phyloP scores from a whole-genome alignment of 2,329 filamentous ascomycete genomes.

The Sclerotinia trifoliorum region DNA sequence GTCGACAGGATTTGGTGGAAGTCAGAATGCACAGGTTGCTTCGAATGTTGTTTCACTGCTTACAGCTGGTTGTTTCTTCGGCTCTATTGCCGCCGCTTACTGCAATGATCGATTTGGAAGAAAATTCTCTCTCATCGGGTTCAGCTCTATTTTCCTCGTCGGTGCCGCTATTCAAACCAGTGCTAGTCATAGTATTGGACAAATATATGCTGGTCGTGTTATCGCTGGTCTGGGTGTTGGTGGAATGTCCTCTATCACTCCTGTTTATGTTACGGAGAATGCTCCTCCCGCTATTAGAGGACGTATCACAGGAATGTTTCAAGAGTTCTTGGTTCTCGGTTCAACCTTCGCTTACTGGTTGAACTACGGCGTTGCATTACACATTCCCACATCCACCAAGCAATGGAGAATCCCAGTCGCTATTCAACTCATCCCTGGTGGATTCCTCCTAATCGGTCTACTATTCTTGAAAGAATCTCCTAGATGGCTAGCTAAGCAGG shows the following conservation, averaged over 20 bases:
- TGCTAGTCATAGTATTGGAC: conserved; percentile 25
- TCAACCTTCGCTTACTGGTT: conserved; percentile 55
- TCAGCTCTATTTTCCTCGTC: conserved; percentile 43
- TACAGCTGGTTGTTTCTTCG: conserved; percentile 53
- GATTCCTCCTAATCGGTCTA: conserved; percentile 43
- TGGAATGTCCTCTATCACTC: conserved; percentile 48
- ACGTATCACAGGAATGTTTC: conserved; percentile 46
- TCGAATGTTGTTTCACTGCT: conserved; percentile 50
- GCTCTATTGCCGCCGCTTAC: conserved; percentile 50
- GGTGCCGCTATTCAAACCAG: conserved; percentile 29
- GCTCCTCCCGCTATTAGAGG: conserved; percentile 46
- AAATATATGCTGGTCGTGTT: conserved; percentile 32
- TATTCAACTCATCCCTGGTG: conserved; percentile 31
- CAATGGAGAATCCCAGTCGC: conserved; percentile 50
- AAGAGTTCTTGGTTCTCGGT: conserved; percentile 43
- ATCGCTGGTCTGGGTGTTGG: conserved; percentile 44
- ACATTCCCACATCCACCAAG: conserved; percentile 42
- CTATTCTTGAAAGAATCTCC: conserved; percentile 45
- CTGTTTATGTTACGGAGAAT: conserved; percentile 48
- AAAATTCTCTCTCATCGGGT: conserved; percentile 47
- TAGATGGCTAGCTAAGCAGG: conserved; percentile 66
- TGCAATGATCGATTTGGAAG: conserved; percentile 49
- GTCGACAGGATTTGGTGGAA: conserved; percentile 27
- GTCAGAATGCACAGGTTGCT: conserved; percentile 28
- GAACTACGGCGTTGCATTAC: conserved; percentile 43